Evolutionary conservation across 441 rosid species (phyloP).

Genomic region (Syzygium syzygioides): DNA sequence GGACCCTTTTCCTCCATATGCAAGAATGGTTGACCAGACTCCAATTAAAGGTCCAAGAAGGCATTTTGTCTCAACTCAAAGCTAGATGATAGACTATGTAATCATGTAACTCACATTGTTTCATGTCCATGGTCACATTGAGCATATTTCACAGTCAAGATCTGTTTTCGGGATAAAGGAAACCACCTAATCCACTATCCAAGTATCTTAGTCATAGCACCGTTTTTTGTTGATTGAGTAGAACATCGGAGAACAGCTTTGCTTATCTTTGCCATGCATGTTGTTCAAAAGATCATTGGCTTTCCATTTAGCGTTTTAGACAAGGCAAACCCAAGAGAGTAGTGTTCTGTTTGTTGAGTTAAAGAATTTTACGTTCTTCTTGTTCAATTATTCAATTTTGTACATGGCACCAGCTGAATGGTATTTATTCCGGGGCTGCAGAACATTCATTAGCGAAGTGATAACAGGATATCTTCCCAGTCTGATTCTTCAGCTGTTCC

Average conservation of each 20-base stretch:
- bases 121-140: not conserved
- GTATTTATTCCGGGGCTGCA: constrained; percentile 25
- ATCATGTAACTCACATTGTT: not conserved
- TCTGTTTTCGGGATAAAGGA: not conserved
- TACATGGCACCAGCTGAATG: constrained; percentile 7
- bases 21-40: not conserved
- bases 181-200: not conserved
- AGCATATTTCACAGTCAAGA: not conserved
- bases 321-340: not conserved
- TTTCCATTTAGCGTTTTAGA: not conserved
- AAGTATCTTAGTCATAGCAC: not conserved
- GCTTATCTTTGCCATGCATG: not conserved
- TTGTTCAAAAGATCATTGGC: not conserved
- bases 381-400: not conserved
- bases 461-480: constrained; percentile 96
- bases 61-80: not conserved
- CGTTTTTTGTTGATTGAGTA: not conserved
- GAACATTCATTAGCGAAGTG: constrained; percentile 61
- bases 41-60: not conserved
- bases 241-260: not conserved
- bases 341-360: not conserved
- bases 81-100: not conserved
- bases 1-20: not conserved
- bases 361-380: not conserved
- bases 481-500: constrained; percentile 64